Conservation (phyloP, 2,329 filamentous ascomycete genomes). For the Endoconidiophora polonica region DNA sequence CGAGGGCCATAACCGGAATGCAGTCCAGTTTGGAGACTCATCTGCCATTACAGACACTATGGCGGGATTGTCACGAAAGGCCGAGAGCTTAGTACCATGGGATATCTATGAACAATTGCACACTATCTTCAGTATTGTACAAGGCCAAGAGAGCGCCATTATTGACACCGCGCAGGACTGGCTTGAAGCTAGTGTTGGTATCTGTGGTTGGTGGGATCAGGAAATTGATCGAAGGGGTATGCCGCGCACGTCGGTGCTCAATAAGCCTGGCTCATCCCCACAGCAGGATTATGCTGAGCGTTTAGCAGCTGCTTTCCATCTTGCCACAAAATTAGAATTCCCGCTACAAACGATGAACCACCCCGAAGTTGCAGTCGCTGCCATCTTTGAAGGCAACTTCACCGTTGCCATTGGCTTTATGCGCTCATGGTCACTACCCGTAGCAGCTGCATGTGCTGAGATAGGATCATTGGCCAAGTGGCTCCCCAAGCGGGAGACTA, state of each 20-base stretch:
- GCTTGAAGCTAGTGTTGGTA: conserved; percentile 71
- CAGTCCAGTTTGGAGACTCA: conserved; percentile 16
- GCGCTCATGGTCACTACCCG: conserved; percentile 61
- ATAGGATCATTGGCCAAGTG: conserved; percentile 70
- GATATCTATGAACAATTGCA: conserved; percentile 74
- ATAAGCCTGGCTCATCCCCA: conserved; percentile 4
- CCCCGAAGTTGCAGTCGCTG: conserved; percentile 68
- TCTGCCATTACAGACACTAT: conserved; percentile 27
- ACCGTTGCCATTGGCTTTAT: conserved; percentile 61
- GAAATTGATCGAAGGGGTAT: conserved; percentile 47
- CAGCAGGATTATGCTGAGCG: conserved; percentile 56
- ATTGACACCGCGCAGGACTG: conserved; percentile 69
- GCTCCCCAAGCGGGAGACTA: conserved; percentile 49
- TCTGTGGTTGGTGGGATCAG: conserved; percentile 93
- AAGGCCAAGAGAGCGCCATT: conserved; percentile 61
- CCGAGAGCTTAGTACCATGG: conserved; percentile 78
- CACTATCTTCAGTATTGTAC: conserved; percentile 62
- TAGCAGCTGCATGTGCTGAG: conserved; percentile 66
- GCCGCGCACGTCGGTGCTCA: conserved; percentile 20
- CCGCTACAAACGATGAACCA: conserved; percentile 59
- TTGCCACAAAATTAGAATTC: conserved; percentile 52
- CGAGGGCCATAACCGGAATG: conserved; percentile 36
- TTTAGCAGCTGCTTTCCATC: conserved; percentile 53
- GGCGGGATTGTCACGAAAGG: conserved; percentile 55
- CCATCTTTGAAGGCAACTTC: conserved; percentile 65